Base-by-base conservation (phyloP, 2,329 filamentous ascomycete genomes). In the Ilyonectria mors-panacis region DNA sequence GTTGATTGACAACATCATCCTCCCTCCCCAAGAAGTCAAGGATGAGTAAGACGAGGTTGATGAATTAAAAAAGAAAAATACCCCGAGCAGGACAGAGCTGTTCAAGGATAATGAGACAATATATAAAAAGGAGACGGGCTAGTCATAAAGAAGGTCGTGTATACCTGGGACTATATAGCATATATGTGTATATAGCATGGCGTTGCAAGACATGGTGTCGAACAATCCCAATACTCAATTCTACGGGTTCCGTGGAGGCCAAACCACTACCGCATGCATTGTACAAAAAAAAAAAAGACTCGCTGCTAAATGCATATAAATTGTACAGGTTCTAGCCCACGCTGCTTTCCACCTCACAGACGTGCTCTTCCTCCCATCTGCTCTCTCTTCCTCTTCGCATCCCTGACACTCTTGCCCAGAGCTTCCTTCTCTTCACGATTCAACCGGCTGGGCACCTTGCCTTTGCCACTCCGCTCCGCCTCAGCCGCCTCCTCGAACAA, bases 1-100 rank as follows among this genome's bases (percentile, higher is more conserved):
- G 68, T 83, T 99, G 80, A 98, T 99, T 79, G 96, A 99, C 78
- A 99, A 99, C 77, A 91, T 98, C 71, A 91, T 97, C 61, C 79
- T 95, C 37, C 82, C 86, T 73, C 84, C 87, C 0, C 70, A 65
- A 33, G 70, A 74, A 13, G 48, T 58, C 2, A 59, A 65, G 50
- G 50, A 70, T 37, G 42, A 44, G 33, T 71, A 73, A 55, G 33
- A 54, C 13, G 33, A 54, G 26, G 26, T 26, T 26, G 26, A 59
- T 35, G 53, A 37, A 56, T 21, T 60, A 54, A 5, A 9, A 59
- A 59, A 57, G 50, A 47, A 45, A 56, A 59, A 72, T 76, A 74
- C 66, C 72, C 65, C 66, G 59, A 68, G 55, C 57, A 70, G 39
- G 30, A 39, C 37, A 55, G 42, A 59, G 47, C 45, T 72, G 65